Base-by-base conservation (phyloP, 495 filamentous ascomycete genomes). In the Hypoxylon crocopeplum region DNA sequence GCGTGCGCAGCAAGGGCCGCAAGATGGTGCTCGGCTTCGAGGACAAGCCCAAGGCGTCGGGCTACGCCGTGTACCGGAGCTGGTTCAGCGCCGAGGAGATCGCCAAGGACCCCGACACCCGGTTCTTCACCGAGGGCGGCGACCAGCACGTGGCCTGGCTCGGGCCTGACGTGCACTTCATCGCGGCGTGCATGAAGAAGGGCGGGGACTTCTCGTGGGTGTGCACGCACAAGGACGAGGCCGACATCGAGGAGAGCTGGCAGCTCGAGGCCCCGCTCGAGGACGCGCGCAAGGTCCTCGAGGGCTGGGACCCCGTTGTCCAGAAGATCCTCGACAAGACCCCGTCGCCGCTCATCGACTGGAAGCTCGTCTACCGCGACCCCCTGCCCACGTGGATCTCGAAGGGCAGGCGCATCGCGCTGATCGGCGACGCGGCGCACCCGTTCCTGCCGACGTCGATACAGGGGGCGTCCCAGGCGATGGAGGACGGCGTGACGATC, bases 351-450 rank as follows among this genome's bases (percentile, higher is more conserved):
- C 62, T 88, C 19, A 83, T 91, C 30, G 86, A 91, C 64, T 88
- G 84, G 81, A 89, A 90, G 63, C 76, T 91, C 0, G 81, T 91
- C 2, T 88, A 85, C 68, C 79, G 88, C 38, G 86, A 90, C 56
- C 86, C 87, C 0, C 71, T 88, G 5, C 84, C 85, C 3, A 84
- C 78, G 0, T 92, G 87, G 79, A 78, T 87, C 13, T 85, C 81
- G 4, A 75, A 81, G 11, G 73, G 77, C 11, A 78, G 80, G 10
- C 76, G 83, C 15, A 86, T 86, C n/a, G 79, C 77, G 25, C 72
- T 88, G 12, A 78, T 91, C 25, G 88, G 88, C 17, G 89, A 91
- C 61, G 76, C 86, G 5, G 88, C 88, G 1, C 89, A 92, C 71
- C 83, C 88, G 0, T 90, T 91, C 68, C 74, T 91, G 3, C 88